Evolutionary conservation across 2,329 filamentous ascomycete genomes (phyloP).

Genomic region (Blastomyces parvus): DNA sequence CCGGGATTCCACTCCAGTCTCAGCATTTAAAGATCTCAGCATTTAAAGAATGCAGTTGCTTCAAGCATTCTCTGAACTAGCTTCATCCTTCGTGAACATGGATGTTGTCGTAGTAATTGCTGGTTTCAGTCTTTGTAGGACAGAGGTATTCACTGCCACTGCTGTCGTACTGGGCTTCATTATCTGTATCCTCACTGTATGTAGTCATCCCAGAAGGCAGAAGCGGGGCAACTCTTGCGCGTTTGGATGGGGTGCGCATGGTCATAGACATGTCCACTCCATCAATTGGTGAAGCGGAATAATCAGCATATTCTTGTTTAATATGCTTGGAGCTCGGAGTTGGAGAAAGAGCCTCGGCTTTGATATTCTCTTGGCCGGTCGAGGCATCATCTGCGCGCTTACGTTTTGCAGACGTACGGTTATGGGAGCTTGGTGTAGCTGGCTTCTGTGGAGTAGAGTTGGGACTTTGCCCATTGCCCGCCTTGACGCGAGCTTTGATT

Average conservation of each 20-base stretch:
- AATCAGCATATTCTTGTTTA: constrained; percentile 13
- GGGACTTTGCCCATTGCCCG: constrained; percentile 5
- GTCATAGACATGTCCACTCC: constrained; percentile 6
- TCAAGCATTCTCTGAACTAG: not conserved
- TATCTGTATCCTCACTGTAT: constrained; percentile 16
- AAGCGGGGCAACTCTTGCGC: constrained; percentile 17
- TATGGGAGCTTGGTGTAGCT: constrained; percentile 11
- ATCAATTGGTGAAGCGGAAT: constrained; percentile 9
- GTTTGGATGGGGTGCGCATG: constrained; percentile 15
- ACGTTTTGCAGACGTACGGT: constrained; percentile 9
- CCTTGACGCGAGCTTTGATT: constrained; percentile 21
- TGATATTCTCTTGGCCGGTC: not conserved
- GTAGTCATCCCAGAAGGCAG: constrained; percentile 17
- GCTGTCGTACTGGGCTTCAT: constrained; percentile 13
- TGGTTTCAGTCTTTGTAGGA: not conserved
- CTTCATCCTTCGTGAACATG: not conserved
- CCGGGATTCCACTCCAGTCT: not conserved
- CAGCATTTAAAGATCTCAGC: not conserved
- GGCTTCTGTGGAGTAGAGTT: constrained; percentile 16
- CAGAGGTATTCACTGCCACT: constrained; percentile 12
- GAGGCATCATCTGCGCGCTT: not conserved
- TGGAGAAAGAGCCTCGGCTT: not conserved
- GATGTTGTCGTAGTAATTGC: not conserved
- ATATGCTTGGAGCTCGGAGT: constrained; percentile 5
- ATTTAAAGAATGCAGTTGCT: not conserved